Percentiles rank a stretch among this genome's conserved stretches.
These are phyloP conservation scores for Podosphaera fusca DNA, from an alignment of 2,329 filamentous ascomycete species.

Conservation along the genomic window DNA sequence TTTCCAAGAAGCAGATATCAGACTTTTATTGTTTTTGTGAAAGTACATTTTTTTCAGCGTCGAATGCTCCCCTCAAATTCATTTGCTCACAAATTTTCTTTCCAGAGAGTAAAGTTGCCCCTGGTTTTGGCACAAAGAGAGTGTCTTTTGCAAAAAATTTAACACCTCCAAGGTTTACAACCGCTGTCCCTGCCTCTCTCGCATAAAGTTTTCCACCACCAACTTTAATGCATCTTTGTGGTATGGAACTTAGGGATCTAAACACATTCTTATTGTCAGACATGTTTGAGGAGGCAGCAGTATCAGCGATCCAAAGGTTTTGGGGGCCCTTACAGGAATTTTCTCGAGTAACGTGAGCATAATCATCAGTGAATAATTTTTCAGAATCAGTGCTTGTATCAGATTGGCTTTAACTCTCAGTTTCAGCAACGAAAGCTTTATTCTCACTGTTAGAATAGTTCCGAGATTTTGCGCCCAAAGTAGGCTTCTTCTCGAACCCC, in stretches of 20 bases:
- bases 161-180: not conserved
- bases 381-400: too few species aligned
- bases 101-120: not conserved
- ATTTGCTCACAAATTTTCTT: not conserved
- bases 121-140: not conserved
- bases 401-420: too few species aligned
- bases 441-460: too few species aligned
- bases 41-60: too few species aligned
- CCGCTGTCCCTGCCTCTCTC: not conserved
- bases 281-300: not conserved
- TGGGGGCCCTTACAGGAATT: not conserved
- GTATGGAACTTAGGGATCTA: not conserved
- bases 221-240: not conserved
- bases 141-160: not conserved
- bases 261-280: not conserved
- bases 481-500: too few species aligned
- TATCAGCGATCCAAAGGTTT: not conserved
- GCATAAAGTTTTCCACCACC: not conserved
- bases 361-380: too few species aligned
- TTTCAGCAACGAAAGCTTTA: too few species aligned
- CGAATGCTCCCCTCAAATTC: too few species aligned
- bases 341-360: not conserved
- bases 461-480: slow-evolving; percentile 22
- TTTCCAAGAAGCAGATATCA: too few species aligned
- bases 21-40: too few species aligned